phyloP scores from a whole-genome alignment of 179 eudicot species.

The Kewa caespitosa region DNA sequence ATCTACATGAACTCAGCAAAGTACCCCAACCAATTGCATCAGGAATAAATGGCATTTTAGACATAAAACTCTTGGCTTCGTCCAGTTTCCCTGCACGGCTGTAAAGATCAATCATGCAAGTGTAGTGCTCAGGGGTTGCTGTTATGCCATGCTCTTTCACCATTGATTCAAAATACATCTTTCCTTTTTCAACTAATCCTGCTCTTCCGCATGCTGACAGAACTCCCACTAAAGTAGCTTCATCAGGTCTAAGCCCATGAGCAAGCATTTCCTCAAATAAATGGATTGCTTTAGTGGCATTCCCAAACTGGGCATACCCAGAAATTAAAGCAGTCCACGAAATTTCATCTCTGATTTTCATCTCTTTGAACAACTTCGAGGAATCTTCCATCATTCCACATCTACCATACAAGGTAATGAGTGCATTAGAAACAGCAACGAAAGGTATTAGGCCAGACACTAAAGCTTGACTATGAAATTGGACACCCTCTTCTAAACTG shows the following conservation, averaged over 20 bases:
- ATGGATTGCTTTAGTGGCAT: slow-evolving; percentile 71
- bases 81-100: slow-evolving; percentile 79
- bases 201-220: slow-evolving; percentile 96
- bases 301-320: slow-evolving; percentile 86
- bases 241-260: slow-evolving; percentile 74
- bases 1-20: slow-evolving; percentile 84
- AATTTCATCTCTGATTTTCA: slow-evolving; percentile 65
- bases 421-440: slow-evolving; percentile 79
- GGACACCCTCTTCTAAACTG: slow-evolving; percentile 83
- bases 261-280: slow-evolving; percentile 77
- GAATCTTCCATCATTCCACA: slow-evolving; percentile 87
- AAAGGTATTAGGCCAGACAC: slow-evolving; percentile 65
- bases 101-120: slow-evolving; percentile 93
- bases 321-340: slow-evolving; percentile 84
- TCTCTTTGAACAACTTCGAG: slow-evolving; percentile 62
- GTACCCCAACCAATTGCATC: slow-evolving; percentile 91
- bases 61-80: slow-evolving; percentile 74
- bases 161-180: slow-evolving; percentile 67
- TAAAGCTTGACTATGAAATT: slow-evolving; percentile 75
- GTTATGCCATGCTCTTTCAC: slow-evolving; percentile 51
- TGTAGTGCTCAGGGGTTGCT: slow-evolving; percentile 75
- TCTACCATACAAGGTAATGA: slow-evolving; percentile 84
- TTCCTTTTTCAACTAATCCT: slow-evolving; percentile 86
- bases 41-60: slow-evolving; percentile 68
- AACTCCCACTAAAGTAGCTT: slow-evolving; percentile 76